Percentiles rank a stretch among this genome's conserved stretches.
phyloP scores from a whole-genome alignment of 2,329 filamentous ascomycete species.

The Ilyonectria robusta region DNA sequence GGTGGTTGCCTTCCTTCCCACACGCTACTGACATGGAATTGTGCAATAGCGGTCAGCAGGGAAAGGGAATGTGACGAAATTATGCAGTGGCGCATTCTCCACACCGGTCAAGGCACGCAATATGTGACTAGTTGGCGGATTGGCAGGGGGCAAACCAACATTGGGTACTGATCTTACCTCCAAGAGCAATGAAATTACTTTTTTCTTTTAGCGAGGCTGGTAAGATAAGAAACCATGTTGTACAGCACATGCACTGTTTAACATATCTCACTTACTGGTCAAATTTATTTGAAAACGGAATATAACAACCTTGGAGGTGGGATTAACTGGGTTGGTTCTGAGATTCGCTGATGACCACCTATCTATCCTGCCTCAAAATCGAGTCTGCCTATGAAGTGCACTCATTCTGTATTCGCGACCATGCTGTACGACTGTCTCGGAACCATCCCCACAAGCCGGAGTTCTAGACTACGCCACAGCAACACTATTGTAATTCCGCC shows the following conservation, averaged over 20 bases:
- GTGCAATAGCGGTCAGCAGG: neutral
- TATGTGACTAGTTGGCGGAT: no score
- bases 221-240: no score
- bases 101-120: neutral
- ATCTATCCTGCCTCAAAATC: neutral
- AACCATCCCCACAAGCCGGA: neutral
- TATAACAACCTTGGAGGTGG: no score
- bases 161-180: no score
- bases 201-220: no score
- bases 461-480: neutral
- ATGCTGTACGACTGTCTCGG: neutral
- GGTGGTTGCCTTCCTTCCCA: neutral
- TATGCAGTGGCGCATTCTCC: neutral
- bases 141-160: no score
- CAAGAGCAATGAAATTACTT: no score
- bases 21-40: neutral
- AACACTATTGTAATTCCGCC: neutral
- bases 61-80: neutral
- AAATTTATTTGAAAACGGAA: no score
- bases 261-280: no score
- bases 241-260: no score
- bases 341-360: neutral
- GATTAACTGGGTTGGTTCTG: neutral
- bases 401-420: no score
- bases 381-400: no score